Conservation (phyloP, 108 stramenopile genomes). For the Cyclotella baltica region DNA sequence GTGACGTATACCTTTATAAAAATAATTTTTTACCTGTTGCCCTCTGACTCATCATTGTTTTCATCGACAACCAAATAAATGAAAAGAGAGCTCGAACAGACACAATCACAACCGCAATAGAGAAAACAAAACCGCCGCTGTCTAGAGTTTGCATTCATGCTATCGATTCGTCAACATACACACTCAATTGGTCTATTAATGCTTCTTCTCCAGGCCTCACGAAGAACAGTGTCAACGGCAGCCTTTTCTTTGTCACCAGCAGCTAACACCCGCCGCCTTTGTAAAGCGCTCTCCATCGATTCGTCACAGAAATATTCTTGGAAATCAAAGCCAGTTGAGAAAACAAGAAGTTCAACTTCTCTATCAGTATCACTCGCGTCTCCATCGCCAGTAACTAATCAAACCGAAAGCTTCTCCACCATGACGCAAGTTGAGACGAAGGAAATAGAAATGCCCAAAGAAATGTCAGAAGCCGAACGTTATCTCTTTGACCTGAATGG, state of each 20-base stretch:
- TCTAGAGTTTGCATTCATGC: slow-evolving; percentile 8
- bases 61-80: too few species aligned
- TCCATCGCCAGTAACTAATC: slow-evolving; percentile 19
- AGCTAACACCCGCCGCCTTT: background rate
- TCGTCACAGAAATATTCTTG: background rate
- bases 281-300: background rate
- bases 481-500: slow-evolving; percentile 96
- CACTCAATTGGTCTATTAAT: slow-evolving; percentile 2
- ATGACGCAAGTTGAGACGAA: slow-evolving; percentile 24
- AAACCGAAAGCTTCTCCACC: slow-evolving; percentile 37
- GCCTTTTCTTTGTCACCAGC: background rate
- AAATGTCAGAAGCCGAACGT: slow-evolving; percentile 76
- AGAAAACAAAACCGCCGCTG: background rate
- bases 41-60: too few species aligned
- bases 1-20: too few species aligned
- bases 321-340: background rate
- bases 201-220: slow-evolving; percentile 12
- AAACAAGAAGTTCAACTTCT: background rate
- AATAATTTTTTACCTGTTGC: too few species aligned
- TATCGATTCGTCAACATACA: background rate
- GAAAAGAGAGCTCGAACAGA: too few species aligned
- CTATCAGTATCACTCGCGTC: background rate
- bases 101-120: too few species aligned
- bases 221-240: slow-evolving; percentile 11
- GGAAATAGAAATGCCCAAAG: slow-evolving; percentile 18